Evolutionary conservation across 768 basidiomycete species (phyloP).

Genomic region (Neoboletus brunneissimus): DNA sequence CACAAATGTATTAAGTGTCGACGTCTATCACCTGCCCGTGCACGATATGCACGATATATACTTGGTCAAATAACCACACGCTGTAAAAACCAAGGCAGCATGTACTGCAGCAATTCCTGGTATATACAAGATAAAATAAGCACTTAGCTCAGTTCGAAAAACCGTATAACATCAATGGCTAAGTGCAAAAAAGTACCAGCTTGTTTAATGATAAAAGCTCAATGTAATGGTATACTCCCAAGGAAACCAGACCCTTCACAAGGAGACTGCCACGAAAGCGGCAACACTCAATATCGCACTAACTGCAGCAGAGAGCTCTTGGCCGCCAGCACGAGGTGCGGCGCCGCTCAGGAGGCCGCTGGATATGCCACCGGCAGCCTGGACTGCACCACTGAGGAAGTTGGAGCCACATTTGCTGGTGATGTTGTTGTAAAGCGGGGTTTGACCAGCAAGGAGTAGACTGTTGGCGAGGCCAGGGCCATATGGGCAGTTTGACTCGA

Average conservation of each 20-base stretch:
- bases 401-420: slow-evolving; percentile 59
- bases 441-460: slow-evolving; percentile 63
- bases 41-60: background rate
- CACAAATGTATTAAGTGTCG: slow-evolving; percentile 1
- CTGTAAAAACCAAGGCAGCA: slow-evolving; percentile 1
- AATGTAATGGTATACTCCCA: slow-evolving; percentile 16
- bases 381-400: slow-evolving; percentile 67
- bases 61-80: background rate
- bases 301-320: slow-evolving; percentile 29
- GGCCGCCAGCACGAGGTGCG: slow-evolving; percentile 24
- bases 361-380: slow-evolving; percentile 64
- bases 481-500: slow-evolving; percentile 69
- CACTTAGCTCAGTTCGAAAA: slow-evolving; percentile 3
- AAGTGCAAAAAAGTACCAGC: slow-evolving; percentile 22
- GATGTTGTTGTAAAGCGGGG: slow-evolving; percentile 61
- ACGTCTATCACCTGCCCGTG: background rate
- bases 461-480: slow-evolving; percentile 69
- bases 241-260: slow-evolving; percentile 15
- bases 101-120: slow-evolving; percentile 8
- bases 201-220: slow-evolving; percentile 20
- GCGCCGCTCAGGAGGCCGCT: slow-evolving; percentile 33
- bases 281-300: slow-evolving; percentile 34
- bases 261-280: slow-evolving; percentile 31
- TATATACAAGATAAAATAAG: slow-evolving; percentile 23
- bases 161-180: slow-evolving; percentile 10